Base-by-base conservation (phyloP, 1,284 basidiomycete species). In the Peniophora sp. region DNA sequence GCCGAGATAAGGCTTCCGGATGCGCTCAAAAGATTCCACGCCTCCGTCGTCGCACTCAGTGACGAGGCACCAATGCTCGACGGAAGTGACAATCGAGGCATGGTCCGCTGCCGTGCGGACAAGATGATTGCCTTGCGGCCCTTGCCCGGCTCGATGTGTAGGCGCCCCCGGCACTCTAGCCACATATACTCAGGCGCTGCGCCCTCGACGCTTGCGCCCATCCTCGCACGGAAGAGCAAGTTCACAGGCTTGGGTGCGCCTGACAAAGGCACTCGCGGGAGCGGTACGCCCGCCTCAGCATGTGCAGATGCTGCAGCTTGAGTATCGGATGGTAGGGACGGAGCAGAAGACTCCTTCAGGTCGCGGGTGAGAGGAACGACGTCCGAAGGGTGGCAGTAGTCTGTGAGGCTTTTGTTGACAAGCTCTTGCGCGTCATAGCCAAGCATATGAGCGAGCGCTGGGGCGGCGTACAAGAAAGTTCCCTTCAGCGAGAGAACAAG, bases 401-500 rank as follows among this genome's bases (percentile, higher is more conserved):
- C 84, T 45, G 80, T 71, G 56, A 97, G 71, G 37, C 79, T 76
- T 63, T 81, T 81, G 50, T 91, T 91, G 23, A 93, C 75, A 51
- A 97, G 79, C 55, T 96, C 92, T 41, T 82, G 78, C 3, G 92
- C 80, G 36, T 83, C 79, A 67, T 91, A 93, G 27, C 91, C 92
- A 23, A 95, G 74, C 11, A 90, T 78, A 27, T 77, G 70, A 15
- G 76, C 69, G 15, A 94, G 80, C n/a, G 83, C 79, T 0, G 91
- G 92, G 0, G 92, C 90, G 51, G 92, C 89, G 64, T 97, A 98
- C 48, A 95, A 79, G 69, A 97, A 92, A 8, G 79, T 78, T n/a
- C 95, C 95, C 62, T 97, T 97, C 56, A 97, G 81, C 3, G 91
- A 94, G 24, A 97, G 75, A 39, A 97, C 93, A 61, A 91, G 87